These are phyloP conservation scores for Pythium utonaiense DNA, from an alignment of 352 stramenopile genomes.

Conservation along the genomic window DNA sequence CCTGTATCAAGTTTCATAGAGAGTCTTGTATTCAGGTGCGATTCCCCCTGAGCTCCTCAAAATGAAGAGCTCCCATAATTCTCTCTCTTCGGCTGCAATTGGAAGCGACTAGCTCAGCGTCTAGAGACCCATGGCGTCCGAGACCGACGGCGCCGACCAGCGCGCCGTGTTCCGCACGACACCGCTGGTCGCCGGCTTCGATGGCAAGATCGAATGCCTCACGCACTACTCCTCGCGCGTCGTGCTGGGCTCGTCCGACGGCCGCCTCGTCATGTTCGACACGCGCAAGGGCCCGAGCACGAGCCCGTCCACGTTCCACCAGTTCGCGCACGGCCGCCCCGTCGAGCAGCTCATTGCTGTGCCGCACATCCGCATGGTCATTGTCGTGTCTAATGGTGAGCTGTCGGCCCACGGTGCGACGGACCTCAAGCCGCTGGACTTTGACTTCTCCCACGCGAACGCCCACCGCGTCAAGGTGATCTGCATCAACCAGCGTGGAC, in stretches of 20 bases:
- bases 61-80: background rate
- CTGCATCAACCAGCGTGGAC: constrained; percentile 83
- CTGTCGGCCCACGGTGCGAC: constrained; percentile 71
- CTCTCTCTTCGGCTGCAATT: background rate
- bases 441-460: constrained; percentile 83
- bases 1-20: constrained; percentile 1
- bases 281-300: constrained; percentile 76
- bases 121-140: constrained; percentile 30
- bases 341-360: constrained; percentile 82
- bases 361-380: constrained; percentile 85
- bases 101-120: too few species aligned
- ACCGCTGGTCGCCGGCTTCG: constrained; percentile 66
- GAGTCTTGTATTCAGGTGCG: background rate
- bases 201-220: constrained; percentile 81
- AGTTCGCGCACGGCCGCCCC: constrained; percentile 65
- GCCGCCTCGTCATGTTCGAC: constrained; percentile 84
- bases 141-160: constrained; percentile 26
- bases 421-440: constrained; percentile 69
- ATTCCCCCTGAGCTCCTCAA: constrained; percentile 3
- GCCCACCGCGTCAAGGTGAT: constrained; percentile 58
- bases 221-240: constrained; percentile 87
- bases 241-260: constrained; percentile 74
- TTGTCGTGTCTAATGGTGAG: constrained; percentile 75
- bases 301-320: constrained; percentile 47
- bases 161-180: constrained; percentile 78